phyloP scores from a whole-genome alignment of 495 filamentous ascomycete species.

The Penicillium crystallinum region DNA sequence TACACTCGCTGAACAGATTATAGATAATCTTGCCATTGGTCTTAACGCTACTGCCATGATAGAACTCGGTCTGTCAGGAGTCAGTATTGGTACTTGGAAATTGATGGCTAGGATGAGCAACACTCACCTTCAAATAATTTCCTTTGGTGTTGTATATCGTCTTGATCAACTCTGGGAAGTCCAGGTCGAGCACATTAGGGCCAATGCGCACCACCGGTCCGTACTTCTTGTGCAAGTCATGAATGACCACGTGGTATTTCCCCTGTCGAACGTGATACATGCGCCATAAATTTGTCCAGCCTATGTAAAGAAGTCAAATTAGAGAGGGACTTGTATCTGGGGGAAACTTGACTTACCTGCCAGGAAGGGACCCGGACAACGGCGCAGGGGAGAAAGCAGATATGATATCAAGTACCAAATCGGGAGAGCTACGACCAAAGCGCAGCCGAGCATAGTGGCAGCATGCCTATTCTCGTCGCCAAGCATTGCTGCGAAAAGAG shows the following conservation, averaged over 20 bases:
- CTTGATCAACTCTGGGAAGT: constrained; percentile 22
- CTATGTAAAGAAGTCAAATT: not conserved
- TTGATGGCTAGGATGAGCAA: not conserved
- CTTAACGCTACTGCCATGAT: constrained; percentile 29
- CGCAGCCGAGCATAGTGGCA: constrained; percentile 2
- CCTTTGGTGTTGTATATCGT: constrained; percentile 23
- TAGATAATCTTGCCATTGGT: constrained; percentile 32
- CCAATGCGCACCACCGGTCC: constrained; percentile 32
- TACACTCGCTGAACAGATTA: constrained; percentile 28
- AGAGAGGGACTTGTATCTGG: not conserved
- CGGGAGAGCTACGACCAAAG: not conserved
- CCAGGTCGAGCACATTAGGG: constrained; percentile 28
- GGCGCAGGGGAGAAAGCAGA: constrained; percentile 23
- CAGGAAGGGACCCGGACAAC: constrained; percentile 32
- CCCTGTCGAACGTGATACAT: constrained; percentile 22
- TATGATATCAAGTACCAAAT: constrained; percentile 17
- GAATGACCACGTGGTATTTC: constrained; percentile 26
- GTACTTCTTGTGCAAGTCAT: constrained; percentile 29
- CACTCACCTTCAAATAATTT: constrained; percentile 17
- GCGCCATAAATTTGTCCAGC: constrained; percentile 38
- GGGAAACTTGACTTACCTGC: constrained; percentile 17
- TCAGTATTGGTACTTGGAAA: not conserved
- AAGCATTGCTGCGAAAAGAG: not conserved
- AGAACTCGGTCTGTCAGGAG: constrained; percentile 32
- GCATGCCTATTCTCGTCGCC: not conserved